Evolutionary conservation across 2,329 filamentous ascomycete genomes (phyloP).

Genomic region (Truncatella angustata): DNA sequence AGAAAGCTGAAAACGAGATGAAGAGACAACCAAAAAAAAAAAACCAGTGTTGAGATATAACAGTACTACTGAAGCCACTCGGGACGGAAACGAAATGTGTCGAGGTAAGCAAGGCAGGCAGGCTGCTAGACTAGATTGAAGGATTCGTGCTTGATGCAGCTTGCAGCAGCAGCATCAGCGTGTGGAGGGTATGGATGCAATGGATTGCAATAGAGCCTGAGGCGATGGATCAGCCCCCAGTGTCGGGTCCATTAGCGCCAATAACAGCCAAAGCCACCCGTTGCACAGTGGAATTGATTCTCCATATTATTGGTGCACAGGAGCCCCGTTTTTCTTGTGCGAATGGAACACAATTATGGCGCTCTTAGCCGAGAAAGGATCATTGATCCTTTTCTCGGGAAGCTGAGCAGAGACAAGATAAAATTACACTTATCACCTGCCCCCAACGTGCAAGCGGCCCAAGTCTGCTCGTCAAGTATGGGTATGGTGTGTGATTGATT

Average conservation of each 20-base stretch:
- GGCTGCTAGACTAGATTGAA: background rate
- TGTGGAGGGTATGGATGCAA: background rate
- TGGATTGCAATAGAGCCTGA: too few relatives aligned
- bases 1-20: too few relatives aligned
- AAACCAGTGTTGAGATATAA: too few relatives aligned
- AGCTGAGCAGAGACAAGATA: background rate
- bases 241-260: background rate
- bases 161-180: background rate
- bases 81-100: slow-evolving; percentile 1
- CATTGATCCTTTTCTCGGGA: background rate
- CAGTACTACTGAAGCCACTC: background rate
- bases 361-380: background rate
- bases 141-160: slow-evolving; percentile 1
- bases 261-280: too few relatives aligned
- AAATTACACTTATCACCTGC: background rate
- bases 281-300: too few relatives aligned
- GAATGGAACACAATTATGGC: background rate
- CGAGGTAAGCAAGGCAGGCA: background rate
- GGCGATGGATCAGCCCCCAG: background rate
- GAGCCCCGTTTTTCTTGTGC: background rate
- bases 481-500: background rate
- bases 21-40: too few relatives aligned
- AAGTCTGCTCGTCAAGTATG: too few relatives aligned
- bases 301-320: background rate
- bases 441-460: background rate